Base-by-base conservation (phyloP, 2,329 filamentous ascomycete genomes). In the Penicillium capsulatum region DNA sequence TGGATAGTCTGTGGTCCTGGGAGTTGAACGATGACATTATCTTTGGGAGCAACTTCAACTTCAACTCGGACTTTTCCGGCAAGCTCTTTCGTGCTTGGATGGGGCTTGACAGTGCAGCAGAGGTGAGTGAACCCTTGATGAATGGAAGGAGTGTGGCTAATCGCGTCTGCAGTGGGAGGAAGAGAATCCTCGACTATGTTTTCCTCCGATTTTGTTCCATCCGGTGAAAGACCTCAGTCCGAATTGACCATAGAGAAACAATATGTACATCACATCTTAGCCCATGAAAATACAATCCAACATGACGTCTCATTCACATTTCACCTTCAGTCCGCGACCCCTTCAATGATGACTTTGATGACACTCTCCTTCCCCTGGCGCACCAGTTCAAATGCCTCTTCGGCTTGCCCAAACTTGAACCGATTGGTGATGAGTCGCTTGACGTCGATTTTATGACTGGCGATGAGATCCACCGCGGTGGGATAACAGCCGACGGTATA, bases 401-500 rank as follows among this genome's bases (percentile, higher is more conserved):
- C 68, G 0, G 72, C 67, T 19, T 74, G 47, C 34, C 73, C 70
- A 42, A 73, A 72, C 16, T 58, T 60, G 51, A 58, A 69, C 2
- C 62, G 55, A 40, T 69, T 59, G 0, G 63, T 71, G 24, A 71
- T 64, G 15, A 69, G 44, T 3, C 51, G 50, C 50, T 68, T 66
- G 2, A 65, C 61, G 35, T 58, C 46, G 26, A 53, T 56, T 43
- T 72, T 74, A 1, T 72, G 70, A n/a, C 60, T 66, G 0, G 69
- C 64, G n/a, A 78, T 63, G 5, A 79, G 57, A 28, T 72, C 61
- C 1, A 79, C 60, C 0, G 75, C 75, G 4, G 64, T 50, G 0
- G 71, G 67, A 51, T 76, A 78, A 45, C 69, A 72, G 1, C 74
- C 74, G 0, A 66, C 59, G 3, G 64, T 67, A 43, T 78, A 79